Conservation (phyloP, 768 basidiomycete genomes). For the Tricholoma matsutake region DNA sequence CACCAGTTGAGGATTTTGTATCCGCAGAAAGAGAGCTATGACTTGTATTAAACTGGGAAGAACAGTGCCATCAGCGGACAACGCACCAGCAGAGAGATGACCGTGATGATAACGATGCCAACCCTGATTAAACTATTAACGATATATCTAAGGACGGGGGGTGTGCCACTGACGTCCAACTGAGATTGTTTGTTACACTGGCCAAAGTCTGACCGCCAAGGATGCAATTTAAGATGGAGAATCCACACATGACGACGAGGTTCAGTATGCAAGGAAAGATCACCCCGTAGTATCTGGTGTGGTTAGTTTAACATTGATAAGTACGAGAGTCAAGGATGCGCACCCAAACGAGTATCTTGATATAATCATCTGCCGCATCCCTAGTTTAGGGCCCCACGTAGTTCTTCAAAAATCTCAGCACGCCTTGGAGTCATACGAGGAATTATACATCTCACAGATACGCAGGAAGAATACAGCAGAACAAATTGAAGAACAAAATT, state of each 20-base stretch:
- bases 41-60: neutral
- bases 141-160: neutral
- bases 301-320: neutral
- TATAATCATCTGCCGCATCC: slow-evolving; percentile 84
- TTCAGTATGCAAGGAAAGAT: slow-evolving; percentile 62
- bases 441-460: slow-evolving; percentile 44
- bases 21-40: slow-evolving; percentile 56
- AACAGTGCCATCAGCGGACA: slow-evolving; percentile 29
- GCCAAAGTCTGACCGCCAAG: slow-evolving; percentile 59
- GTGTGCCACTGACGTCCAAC: slow-evolving; percentile 36
- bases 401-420: slow-evolving; percentile 21
- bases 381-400: slow-evolving; percentile 82
- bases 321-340: slow-evolving; percentile 2
- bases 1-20: slow-evolving; percentile 46
- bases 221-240: slow-evolving; percentile 69
- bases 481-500: slow-evolving; percentile 65
- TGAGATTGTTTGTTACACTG: slow-evolving; percentile 38
- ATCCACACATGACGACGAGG: slow-evolving; percentile 61
- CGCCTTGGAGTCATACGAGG: neutral
- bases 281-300: slow-evolving; percentile 57
- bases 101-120: slow-evolving; percentile 75
- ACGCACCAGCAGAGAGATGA: slow-evolving; percentile 63
- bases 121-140: slow-evolving; percentile 40
- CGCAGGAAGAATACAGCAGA: slow-evolving; percentile 57
- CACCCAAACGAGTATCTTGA: slow-evolving; percentile 45